Conservation (phyloP, 202 grass and related monocot genomes). For the Panicum hallii region DNA sequence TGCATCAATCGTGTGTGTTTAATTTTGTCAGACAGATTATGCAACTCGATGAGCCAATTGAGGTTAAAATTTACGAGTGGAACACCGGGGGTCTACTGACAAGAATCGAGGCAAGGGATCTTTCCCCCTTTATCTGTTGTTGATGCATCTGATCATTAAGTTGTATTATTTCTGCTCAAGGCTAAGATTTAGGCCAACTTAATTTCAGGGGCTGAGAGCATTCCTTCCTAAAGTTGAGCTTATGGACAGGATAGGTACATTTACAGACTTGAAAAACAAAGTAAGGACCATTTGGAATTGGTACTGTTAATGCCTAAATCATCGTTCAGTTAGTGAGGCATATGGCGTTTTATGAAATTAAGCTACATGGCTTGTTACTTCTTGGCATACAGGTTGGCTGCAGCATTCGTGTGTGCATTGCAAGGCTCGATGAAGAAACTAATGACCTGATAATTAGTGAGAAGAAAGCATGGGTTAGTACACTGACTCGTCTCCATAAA, state of each 20-base stretch:
- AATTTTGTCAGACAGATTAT: constrained; percentile 72
- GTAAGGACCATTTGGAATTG: constrained; percentile 46
- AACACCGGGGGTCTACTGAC: constrained; percentile 90
- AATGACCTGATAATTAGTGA: constrained; percentile 92
- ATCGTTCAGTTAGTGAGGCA: not conserved
- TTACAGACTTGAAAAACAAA: constrained; percentile 83
- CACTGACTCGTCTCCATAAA: constrained; percentile 33
- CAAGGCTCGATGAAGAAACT: constrained; percentile 69
- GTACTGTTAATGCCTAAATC: not conserved
- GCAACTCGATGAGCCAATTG: constrained; percentile 80
- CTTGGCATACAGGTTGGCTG: constrained; percentile 59
- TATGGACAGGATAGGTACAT: constrained; percentile 69
- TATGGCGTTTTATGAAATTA: constrained; percentile 2
- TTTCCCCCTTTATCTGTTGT: not conserved
- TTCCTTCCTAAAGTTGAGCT: constrained; percentile 92
- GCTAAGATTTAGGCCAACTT: constrained; percentile 25
- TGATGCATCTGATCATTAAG: constrained; percentile 22
- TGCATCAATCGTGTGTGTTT: constrained; percentile 35
- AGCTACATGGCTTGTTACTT: constrained; percentile 22
- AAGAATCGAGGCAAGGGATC: constrained; percentile 74
- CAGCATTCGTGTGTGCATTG: constrained; percentile 67
- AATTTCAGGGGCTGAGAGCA: constrained; percentile 77
- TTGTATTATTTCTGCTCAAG: constrained; percentile 9
- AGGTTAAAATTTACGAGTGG: constrained; percentile 90
- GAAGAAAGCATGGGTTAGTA: constrained; percentile 93